Evolutionary conservation across 1,139 yeast genomes (phyloP).

Genomic region (Diutina rugosa): DNA sequence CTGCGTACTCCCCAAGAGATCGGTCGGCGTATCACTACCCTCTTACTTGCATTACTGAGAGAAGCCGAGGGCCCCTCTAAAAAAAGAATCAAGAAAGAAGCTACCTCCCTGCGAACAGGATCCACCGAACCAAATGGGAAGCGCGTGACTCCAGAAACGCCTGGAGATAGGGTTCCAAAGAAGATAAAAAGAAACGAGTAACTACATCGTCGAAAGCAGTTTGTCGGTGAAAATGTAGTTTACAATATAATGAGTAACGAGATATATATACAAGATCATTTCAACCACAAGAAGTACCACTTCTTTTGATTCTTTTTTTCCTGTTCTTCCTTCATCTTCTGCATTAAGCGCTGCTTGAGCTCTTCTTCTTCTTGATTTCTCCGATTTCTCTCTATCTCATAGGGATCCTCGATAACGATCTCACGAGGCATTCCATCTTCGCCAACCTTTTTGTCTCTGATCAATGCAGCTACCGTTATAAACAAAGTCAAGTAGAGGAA

Average conservation of each 20-base stretch:
- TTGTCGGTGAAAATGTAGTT: background rate
- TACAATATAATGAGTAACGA: background rate
- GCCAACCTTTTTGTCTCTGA: background rate
- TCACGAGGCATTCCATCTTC: background rate
- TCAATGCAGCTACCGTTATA: conserved; percentile 27
- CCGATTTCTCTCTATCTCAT: background rate
- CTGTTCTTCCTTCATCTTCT: background rate
- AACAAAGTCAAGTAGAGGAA: conserved; percentile 35
- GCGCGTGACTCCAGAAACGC: conserved; percentile 6
- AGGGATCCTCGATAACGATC: background rate
- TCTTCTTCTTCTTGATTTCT: background rate
- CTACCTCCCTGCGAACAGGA: conserved; percentile 10
- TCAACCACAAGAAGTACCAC: conserved; percentile 2
- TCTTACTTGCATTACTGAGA: conserved; percentile 64
- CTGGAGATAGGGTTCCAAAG: background rate
- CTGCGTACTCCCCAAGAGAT: conserved; percentile 80
- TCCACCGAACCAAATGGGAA: conserved; percentile 8
- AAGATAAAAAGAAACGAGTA: background rate
- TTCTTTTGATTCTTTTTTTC: background rate
- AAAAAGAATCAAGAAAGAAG: conserved; percentile 14
- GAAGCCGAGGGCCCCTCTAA: conserved; percentile 35
- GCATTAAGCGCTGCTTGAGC: background rate
- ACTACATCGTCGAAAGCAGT: conserved; percentile 2
- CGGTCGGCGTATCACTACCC: conserved; percentile 69
- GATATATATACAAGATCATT: background rate